Evolutionary conservation across 108 stramenopile species (phyloP).

Genomic region (Nitzschia sp.): DNA sequence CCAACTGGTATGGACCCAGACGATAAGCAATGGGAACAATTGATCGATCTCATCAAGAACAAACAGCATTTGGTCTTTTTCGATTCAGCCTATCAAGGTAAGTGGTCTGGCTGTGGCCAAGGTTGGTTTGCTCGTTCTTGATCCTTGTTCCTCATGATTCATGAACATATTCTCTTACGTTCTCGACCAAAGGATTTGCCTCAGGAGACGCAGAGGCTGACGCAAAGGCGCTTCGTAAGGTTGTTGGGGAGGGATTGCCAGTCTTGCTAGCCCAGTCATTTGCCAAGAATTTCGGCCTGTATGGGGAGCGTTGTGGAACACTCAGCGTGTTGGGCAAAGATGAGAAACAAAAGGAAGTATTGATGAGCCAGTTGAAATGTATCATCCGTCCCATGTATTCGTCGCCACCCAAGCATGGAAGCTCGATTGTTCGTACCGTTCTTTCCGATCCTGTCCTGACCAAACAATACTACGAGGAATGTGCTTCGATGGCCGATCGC

Average conservation of each 20-base stretch:
- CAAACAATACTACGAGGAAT: constrained; percentile 86
- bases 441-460: constrained; percentile 79
- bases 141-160: too few relatives aligned
- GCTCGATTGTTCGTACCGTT: constrained; percentile 91
- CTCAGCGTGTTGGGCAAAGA: constrained; percentile 85
- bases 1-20: constrained; percentile 97
- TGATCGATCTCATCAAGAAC: constrained; percentile 75
- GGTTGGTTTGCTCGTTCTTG: too few relatives aligned
- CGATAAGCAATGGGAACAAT: constrained; percentile 84
- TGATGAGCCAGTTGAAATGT: constrained; percentile 91
- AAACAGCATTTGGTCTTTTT: constrained; percentile 90
- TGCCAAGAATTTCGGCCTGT: constrained; percentile 99
- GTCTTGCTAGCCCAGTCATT: constrained; percentile 94
- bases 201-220: constrained; percentile 95
- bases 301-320: constrained; percentile 96
- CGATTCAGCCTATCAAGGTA: constrained; percentile 94
- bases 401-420: constrained; percentile 94
- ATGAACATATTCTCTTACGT: too few relatives aligned
- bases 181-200: constrained; percentile 89
- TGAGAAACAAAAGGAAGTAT: constrained; percentile 78
- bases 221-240: constrained; percentile 88
- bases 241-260: constrained; percentile 87
- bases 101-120: background rate
- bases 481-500: constrained; percentile 92
- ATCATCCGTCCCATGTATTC: constrained; percentile 98